Base-by-base conservation (phyloP, 2,329 filamentous ascomycete genomes). In the Immersiporthe knoxdaviesiana region DNA sequence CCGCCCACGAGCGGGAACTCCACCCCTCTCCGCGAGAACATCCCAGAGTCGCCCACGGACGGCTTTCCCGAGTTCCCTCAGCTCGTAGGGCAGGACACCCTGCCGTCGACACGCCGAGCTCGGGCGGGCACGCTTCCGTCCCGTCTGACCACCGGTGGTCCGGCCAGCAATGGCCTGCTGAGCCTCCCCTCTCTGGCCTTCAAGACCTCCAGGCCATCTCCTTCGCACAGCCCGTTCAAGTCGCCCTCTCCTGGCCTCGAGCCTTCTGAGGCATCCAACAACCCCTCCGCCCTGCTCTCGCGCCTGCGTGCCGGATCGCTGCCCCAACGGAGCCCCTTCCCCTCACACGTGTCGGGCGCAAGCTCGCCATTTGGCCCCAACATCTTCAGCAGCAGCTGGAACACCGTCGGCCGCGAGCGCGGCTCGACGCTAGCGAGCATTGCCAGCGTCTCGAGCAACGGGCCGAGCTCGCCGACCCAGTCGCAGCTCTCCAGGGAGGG, bases 71-170 rank as follows among this genome's bases (percentile, higher is more conserved):
- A 97, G 79, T 93, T 97, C 78, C 87, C 91, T 72, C 88, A 90
- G 74, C 85, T 92, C 56, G 87, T 91, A 56, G 86, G 90, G 11
- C 87, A 91, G 73, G 87, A 90, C 72, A 86, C 84, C 69, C 78
- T 91, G 71, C 89, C 91, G 68, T 86, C 91, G 75, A 88, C 89
- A 62, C 89, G 96, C 73, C 90, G 96, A 78, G 91, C 93, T 74
- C 90, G 96, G 78, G 96, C 96, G 71, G 96, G 96, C 74, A 99
- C 96, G 3, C 90, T 99, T n/a, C 96, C 96, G 30, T 98, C 96
- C 60, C 88, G 95, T 72, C 97, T 99, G 78, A 94, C 94, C 39
- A 91, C 92, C 21, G 68, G 67, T n/a, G 91, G 91, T 35, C 89
- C 89, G 65, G 86, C 88, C 6, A 84, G 88, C 68, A 90, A 86